A percentile compares a stretch with the other conserved stretches of the same genome.
Conservation (phyloP, 192 early-diverging fungal genomes). For the Coemansia sp. region DNA sequence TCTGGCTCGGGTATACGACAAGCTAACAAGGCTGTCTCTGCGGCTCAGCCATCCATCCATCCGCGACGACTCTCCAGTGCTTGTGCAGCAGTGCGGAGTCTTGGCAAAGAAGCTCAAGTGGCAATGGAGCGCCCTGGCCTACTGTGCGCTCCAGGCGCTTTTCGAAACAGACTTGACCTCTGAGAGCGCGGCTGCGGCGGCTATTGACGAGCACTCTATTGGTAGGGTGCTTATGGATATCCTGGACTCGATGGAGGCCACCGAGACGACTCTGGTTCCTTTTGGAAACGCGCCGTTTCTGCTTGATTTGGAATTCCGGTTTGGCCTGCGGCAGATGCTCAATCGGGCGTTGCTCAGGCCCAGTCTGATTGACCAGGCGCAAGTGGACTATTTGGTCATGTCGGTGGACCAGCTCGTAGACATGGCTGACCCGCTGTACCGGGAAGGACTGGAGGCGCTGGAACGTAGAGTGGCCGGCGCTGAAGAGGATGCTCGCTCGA, state of each 20-base stretch:
- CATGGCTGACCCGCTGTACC: conserved; percentile 51
- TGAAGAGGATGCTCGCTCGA: conserved; percentile 2
- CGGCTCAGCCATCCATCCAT: neutral
- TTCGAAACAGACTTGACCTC: conserved; percentile 9
- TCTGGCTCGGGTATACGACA: conserved; percentile 34
- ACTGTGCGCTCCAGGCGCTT: conserved; percentile 6
- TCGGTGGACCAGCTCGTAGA: conserved; percentile 68
- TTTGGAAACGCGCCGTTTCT: conserved; percentile 76
- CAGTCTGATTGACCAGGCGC: conserved; percentile 48
- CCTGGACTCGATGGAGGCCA: conserved; percentile 61
- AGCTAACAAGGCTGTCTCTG: conserved; percentile 16
- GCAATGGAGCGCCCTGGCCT: conserved; percentile 39
- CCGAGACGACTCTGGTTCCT: conserved; percentile 52
- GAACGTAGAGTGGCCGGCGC: conserved; percentile 12
- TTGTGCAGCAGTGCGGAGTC: conserved; percentile 2
- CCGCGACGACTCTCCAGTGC: neutral
- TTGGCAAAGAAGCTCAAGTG: conserved; percentile 41
- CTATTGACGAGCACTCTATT: conserved; percentile 26
- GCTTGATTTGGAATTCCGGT: conserved; percentile 78
- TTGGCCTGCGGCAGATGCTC: conserved; percentile 58
- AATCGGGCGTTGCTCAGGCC: conserved; percentile 11
- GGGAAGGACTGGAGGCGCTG: conserved; percentile 10
- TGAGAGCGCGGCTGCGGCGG: neutral
- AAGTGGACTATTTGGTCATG: conserved; percentile 61
- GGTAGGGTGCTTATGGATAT: conserved; percentile 50